These are phyloP conservation scores for Suillus bovinus DNA, from an alignment of 768 basidiomycete species.

Conservation along the genomic window DNA sequence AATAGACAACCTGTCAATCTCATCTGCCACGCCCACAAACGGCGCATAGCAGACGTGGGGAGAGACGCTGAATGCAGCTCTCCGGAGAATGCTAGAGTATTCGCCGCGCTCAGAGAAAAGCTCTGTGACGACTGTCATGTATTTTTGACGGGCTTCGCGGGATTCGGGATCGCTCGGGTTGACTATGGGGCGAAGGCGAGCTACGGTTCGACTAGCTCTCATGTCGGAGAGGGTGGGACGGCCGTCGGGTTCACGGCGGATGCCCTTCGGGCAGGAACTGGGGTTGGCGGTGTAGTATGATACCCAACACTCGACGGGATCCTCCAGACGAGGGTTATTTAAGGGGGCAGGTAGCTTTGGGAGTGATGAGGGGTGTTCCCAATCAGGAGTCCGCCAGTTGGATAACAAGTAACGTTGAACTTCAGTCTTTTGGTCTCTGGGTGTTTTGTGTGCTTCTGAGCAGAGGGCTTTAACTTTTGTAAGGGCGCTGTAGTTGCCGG, in stretches of 20 bases:
- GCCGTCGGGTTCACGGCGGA: slow-evolving; percentile 40
- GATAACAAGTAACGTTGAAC: slow-evolving; percentile 42
- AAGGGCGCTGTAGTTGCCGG: slow-evolving; percentile 41
- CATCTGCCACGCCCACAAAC: slow-evolving; percentile 31
- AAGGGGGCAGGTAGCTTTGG: slow-evolving; percentile 24
- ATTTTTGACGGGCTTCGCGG: slow-evolving; percentile 38
- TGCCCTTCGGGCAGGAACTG: slow-evolving; percentile 49
- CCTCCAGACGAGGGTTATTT: slow-evolving; percentile 48
- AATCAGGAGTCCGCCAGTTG: slow-evolving; percentile 47
- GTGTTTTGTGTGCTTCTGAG: slow-evolving; percentile 44
- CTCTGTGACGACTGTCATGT: slow-evolving; percentile 40
- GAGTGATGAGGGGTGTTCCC: slow-evolving; percentile 24
- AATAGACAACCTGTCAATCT: slow-evolving; percentile 34
- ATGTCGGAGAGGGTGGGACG: slow-evolving; percentile 43
- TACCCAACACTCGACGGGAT: slow-evolving; percentile 47
- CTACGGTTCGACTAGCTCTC: slow-evolving; percentile 47
- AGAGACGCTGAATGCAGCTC: slow-evolving; percentile 36
- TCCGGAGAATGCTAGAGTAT: slow-evolving; percentile 40
- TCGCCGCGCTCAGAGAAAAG: slow-evolving; percentile 42
- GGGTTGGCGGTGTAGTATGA: slow-evolving; percentile 45
- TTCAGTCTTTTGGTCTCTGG: slow-evolving; percentile 45
- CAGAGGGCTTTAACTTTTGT: slow-evolving; percentile 45
- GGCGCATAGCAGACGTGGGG: slow-evolving; percentile 31
- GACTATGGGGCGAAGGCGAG: slow-evolving; percentile 45
- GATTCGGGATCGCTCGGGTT: slow-evolving; percentile 34